phyloP scores from a whole-genome alignment of 2,329 filamentous ascomycete species.

The Fusarium sp. region DNA sequence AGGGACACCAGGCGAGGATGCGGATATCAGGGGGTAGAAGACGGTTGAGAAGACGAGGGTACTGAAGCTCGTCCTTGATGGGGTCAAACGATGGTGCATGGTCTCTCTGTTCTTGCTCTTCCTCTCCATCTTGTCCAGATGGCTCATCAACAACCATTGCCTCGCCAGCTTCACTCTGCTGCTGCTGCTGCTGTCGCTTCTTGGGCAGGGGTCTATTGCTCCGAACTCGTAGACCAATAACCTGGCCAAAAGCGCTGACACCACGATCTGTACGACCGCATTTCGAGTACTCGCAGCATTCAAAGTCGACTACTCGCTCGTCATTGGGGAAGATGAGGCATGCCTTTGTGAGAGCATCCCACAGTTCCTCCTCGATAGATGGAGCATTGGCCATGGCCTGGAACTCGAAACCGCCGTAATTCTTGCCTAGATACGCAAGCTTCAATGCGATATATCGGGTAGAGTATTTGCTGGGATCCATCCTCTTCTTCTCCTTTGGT shows the following conservation, averaged over 20 bases:
- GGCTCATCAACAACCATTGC: conserved; percentile 34
- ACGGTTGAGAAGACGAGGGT: conserved; percentile 84
- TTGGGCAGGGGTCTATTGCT: conserved; percentile 73
- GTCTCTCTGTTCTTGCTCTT: conserved; percentile 29
- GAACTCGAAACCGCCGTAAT: conserved; percentile 94
- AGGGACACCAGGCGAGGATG: conserved; percentile 90
- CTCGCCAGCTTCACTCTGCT: conserved; percentile 38
- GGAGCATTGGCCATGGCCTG: conserved; percentile 76
- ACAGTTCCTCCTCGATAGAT: conserved; percentile 92
- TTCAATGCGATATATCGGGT: conserved; percentile 90
- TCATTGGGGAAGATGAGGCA: conserved; percentile 79
- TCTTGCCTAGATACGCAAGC: conserved; percentile 89
- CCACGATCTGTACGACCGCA: conserved; percentile 93
- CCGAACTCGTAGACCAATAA: conserved; percentile 82
- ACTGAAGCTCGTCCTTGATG: conserved; percentile 82
- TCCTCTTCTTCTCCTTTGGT: conserved; percentile 60
- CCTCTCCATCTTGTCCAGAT: conserved; percentile 19
- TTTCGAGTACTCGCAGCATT: conserved; percentile 90
- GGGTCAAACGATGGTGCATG: conserved; percentile 62
- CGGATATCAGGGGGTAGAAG: conserved; percentile 90
- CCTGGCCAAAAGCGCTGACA: conserved; percentile 96
- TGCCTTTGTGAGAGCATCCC: conserved; percentile 86
- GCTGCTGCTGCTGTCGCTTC: conserved; percentile 36
- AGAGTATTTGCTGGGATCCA: conserved; percentile 83
- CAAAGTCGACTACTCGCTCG: conserved; percentile 75